Percentiles rank a stretch among this genome's conserved stretches.
phyloP scores from a whole-genome alignment of 2,329 filamentous ascomycete genomes.

The Microascus cirrosus region DNA sequence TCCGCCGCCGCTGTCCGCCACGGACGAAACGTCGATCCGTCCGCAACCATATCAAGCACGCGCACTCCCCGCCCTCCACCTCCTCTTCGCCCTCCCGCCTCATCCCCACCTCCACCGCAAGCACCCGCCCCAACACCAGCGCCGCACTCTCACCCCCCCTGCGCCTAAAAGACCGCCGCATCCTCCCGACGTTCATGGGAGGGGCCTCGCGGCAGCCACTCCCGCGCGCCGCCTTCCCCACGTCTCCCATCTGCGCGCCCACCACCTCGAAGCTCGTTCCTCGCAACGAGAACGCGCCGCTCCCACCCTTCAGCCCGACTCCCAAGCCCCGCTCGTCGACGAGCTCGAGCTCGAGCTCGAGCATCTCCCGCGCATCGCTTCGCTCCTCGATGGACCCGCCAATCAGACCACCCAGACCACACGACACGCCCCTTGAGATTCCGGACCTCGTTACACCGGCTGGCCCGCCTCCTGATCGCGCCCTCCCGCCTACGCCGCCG shows the following conservation, averaged over 20 bases:
- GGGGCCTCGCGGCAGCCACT: conserved; percentile 12
- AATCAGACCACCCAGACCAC: conserved; percentile 20
- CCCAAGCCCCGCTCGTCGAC: conserved; percentile 9
- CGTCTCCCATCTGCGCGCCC: conserved; percentile 25
- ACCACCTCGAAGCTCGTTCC: conserved; percentile 23
- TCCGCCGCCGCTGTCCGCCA: conserved; percentile 17
- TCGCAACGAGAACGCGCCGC: conserved; percentile 14
- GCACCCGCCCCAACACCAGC: neutral
- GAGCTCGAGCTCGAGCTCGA: neutral
- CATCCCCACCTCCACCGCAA: conserved; percentile 15
- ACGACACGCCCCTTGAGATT: conserved; percentile 23
- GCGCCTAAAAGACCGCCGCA: conserved; percentile 32
- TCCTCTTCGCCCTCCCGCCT: conserved; percentile 23
- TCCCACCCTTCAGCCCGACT: neutral
- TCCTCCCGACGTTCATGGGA: conserved; percentile 21
- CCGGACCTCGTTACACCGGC: conserved; percentile 18
- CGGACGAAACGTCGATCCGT: neutral
- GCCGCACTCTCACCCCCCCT: conserved; percentile 28
- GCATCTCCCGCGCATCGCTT: neutral
- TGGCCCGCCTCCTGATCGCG: neutral
- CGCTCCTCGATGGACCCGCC: conserved; percentile 13
- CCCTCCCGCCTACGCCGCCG: neutral
- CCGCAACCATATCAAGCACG: conserved; percentile 8
- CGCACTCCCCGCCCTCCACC: conserved; percentile 16
- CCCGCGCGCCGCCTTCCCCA: conserved; percentile 17